Percentiles rank a stretch among this genome's conserved stretches.
Evolutionary conservation across 768 basidiomycete species (phyloP).

Genomic region (Tulasnella sp.): DNA sequence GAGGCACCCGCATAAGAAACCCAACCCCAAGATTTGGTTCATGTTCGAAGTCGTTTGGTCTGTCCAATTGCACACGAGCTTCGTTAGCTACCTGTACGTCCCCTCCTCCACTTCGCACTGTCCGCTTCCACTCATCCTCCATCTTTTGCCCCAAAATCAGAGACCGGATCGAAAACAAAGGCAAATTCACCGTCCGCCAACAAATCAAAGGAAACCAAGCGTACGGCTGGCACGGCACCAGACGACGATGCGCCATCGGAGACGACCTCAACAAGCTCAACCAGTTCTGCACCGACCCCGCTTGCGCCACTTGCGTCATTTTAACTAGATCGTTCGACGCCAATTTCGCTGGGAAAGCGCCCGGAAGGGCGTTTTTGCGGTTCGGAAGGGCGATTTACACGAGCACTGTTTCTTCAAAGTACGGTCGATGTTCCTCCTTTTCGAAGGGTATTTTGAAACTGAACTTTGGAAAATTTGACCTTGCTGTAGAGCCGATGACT

Average conservation of each 20-base stretch:
- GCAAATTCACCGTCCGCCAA: neutral
- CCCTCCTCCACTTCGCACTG: neutral
- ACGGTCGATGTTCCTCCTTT: neutral
- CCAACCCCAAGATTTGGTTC: neutral
- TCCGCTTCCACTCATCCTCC: neutral
- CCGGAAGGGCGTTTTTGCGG: conserved; percentile 2
- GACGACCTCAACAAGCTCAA: conserved; percentile 4
- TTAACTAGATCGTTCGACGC: conserved; percentile 6
- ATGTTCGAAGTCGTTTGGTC: conserved; percentile 5
- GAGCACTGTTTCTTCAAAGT: neutral
- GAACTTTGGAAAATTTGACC: neutral
- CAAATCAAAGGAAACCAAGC: conserved; percentile 6
- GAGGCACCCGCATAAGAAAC: conserved; percentile 4
- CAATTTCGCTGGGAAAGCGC: conserved; percentile 3
- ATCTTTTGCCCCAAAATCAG: neutral
- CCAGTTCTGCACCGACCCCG: neutral
- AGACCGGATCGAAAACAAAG: neutral
- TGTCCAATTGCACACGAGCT: neutral
- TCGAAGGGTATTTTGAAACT: neutral
- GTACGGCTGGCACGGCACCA: conserved; percentile 11
- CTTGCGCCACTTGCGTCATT: conserved; percentile 11
- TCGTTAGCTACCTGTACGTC: conserved; percentile 15
- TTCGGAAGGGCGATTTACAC: conserved; percentile 9
- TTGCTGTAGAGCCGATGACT: conserved; percentile 11
- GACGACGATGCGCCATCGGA: neutral